Percentiles rank a stretch among this genome's conserved stretches.
phyloP scores from a whole-genome alignment of 2,329 filamentous ascomycete species.

The Lasiodiplodia citricola region DNA sequence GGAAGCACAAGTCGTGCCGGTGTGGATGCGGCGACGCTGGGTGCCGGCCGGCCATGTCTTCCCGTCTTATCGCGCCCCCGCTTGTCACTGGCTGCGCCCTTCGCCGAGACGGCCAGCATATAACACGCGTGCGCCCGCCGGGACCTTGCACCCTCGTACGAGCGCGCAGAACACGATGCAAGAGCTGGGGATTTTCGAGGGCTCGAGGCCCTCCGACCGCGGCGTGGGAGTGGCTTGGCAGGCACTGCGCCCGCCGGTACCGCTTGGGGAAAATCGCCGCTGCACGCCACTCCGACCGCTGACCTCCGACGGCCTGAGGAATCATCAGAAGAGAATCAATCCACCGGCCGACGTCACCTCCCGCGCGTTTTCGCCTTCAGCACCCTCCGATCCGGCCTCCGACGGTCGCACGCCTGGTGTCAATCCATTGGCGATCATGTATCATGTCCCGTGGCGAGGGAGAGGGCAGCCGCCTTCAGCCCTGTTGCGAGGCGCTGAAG shows the following conservation, averaged over 20 bases:
- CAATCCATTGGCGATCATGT: not conserved
- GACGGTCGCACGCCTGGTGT: not conserved
- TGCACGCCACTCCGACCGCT: not conserved
- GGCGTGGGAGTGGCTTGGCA: not conserved
- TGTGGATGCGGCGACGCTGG: not conserved
- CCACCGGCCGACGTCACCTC: constrained; percentile 6
- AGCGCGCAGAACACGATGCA: not conserved
- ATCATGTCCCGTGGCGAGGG: not conserved
- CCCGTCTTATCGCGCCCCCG: constrained; percentile 6
- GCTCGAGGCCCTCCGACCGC: not conserved
- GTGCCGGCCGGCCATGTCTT: constrained; percentile 17
- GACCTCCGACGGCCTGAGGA: not conserved
- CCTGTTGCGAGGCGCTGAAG: not conserved
- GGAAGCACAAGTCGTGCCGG: constrained; percentile 6
- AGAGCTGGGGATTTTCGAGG: constrained; percentile 9
- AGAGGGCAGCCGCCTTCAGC: not conserved
- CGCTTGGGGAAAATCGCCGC: not conserved
- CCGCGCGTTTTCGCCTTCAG: not conserved
- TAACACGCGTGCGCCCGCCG: not conserved
- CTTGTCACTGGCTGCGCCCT: constrained; percentile 7
- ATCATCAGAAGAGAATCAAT: not conserved
- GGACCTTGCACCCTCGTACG: not conserved
- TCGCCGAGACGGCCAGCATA: constrained; percentile 3
- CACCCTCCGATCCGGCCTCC: not conserved
- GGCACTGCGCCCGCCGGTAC: not conserved